These are phyloP conservation scores for Pseudopithomyces maydicus DNA, from an alignment of 2,329 filamentous ascomycete species.

Conservation along the genomic window DNA sequence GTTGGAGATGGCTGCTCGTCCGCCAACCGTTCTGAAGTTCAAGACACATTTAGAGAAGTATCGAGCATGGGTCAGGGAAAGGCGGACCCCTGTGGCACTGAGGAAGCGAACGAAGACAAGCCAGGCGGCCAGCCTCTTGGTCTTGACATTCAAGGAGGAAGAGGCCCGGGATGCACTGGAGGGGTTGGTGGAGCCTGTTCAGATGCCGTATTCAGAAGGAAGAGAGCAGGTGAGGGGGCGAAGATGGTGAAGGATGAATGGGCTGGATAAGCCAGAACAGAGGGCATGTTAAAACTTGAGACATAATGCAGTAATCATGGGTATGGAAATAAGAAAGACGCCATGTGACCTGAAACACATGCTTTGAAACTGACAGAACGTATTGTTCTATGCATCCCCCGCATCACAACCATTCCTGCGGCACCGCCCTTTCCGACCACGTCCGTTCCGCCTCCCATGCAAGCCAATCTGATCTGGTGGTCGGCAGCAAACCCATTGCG, in stretches of 20 bases:
- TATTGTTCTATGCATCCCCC: background rate
- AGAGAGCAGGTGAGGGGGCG: no score
- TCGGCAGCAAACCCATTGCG: conserved; percentile 93
- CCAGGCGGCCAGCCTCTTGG: background rate
- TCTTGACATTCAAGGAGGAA: conserved; percentile 3
- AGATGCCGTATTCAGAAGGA: background rate
- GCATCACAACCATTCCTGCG: conserved; percentile 39
- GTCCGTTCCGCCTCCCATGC: conserved; percentile 83
- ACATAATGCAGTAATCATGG: no score
- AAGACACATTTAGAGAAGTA: background rate
- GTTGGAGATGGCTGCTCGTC: background rate
- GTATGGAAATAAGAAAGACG: no score
- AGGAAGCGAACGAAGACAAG: background rate
- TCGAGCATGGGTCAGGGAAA: background rate
- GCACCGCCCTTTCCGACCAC: conserved; percentile 44
- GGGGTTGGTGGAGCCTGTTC: background rate
- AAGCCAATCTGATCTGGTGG: conserved; percentile 95
- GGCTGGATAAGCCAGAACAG: background rate
- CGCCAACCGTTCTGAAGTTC: background rate
- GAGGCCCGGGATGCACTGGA: background rate
- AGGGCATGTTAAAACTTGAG: background rate
- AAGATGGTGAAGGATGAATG: background rate
- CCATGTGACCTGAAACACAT: background rate
- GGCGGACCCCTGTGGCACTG: background rate
- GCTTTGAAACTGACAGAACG: background rate